phyloP scores from a whole-genome alignment of 2,329 filamentous ascomycete species.

The Penicillium paneum region DNA sequence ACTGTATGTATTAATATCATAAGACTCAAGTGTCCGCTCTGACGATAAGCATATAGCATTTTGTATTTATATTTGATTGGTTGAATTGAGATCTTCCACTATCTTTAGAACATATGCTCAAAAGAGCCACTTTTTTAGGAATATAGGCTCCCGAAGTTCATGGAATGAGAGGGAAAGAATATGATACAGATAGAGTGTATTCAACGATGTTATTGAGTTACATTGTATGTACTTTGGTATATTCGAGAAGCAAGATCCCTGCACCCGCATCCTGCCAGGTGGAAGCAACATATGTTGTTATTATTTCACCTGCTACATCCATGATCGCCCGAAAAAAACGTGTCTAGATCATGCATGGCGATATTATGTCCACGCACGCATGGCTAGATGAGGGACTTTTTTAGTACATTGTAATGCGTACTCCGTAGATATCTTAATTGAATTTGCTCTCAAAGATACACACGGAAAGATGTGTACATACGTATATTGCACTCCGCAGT shows the following conservation, averaged over 20 bases:
- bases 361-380: neutral
- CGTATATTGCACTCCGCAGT: neutral
- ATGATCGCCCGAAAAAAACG: neutral
- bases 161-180: neutral
- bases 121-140: neutral
- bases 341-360: neutral
- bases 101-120: neutral
- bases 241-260: conserved; percentile 4
- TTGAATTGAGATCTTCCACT: neutral
- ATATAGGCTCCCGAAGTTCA: neutral
- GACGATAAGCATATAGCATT: neutral
- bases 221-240: neutral
- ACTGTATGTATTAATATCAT: neutral
- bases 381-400: neutral
- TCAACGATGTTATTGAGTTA: neutral
- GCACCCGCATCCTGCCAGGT: conserved; percentile 1
- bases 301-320: neutral
- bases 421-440: neutral
- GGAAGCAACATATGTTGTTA: neutral
- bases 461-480: neutral
- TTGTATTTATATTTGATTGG: neutral
- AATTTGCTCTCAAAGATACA: neutral
- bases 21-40: neutral
- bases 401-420: neutral
- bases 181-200: neutral